Evolutionary conservation across 495 filamentous ascomycete genomes (phyloP), one percentile per base, ranked within the genome.

Genomic region (Penicillium flavigenum): DNA sequence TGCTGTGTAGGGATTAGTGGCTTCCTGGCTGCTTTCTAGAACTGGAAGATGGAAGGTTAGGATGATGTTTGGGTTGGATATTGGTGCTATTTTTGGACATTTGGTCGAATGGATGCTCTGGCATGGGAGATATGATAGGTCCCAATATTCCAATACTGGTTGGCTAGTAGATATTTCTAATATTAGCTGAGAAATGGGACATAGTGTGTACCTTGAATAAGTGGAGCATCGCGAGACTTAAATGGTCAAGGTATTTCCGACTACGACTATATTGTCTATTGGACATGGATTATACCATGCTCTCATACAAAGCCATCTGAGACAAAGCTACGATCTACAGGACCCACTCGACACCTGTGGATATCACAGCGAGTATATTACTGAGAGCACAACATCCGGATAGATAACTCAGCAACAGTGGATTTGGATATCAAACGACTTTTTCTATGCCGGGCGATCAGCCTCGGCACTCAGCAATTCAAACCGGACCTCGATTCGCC

Each of bases 381-480:
- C 29, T 31, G 10, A 34, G 22, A 46, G 22, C 24, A 45, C 24
- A 22, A 14, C 5, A 20, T n/a, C 12, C 11, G n/a, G 36, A 27
- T 11, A 27, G 5, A 27, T 24, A 52, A 49, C 7, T 27, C 7
- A 48, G 32, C 19, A 36, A 26, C 10, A 26, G 12, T 43, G 27
- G 9, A 26, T 26, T 52, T 53, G 51, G 51, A 53, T 53, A 53
- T 53, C 51, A 34, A 55, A 45, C 47, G 11, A 53, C 38, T 36
- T 55, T 55, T 19, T 52, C 50, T 42, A 42, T 17, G 38, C 24
- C 22, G 16, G 24, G 50, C n/a, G 42, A 19, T 20, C 22, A 34
- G 29, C 19, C 17, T 31, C 46, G 6, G 11, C 46, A 47, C 16
- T n/a, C 29, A 48, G 46, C 46, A 34, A 19, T 24, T 42, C 26